Evolutionary conservation across 495 filamentous ascomycete species (phyloP).

Genomic region (Neurospora pannonica): DNA sequence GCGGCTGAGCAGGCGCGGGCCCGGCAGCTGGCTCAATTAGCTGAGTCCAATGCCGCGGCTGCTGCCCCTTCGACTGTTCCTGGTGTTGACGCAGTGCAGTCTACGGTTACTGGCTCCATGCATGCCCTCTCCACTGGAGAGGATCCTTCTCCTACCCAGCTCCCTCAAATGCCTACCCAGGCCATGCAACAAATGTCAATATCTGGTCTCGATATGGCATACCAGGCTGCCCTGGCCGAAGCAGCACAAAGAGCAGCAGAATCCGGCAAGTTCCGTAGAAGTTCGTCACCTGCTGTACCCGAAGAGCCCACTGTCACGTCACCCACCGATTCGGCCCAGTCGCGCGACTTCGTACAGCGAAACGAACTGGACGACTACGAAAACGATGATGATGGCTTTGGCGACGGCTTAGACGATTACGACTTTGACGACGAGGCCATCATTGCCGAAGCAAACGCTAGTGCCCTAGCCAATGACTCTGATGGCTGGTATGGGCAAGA

Average conservation of each 20-base stretch:
- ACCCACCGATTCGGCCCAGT: slow-evolving; percentile 30
- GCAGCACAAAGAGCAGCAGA: slow-evolving; percentile 66
- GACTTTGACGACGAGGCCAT: slow-evolving; percentile 74
- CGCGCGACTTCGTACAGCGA: slow-evolving; percentile 4
- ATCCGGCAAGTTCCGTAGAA: slow-evolving; percentile 57
- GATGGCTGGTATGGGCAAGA: slow-evolving; percentile 94
- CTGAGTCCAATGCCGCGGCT: slow-evolving; percentile 12
- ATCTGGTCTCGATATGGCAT: slow-evolving; percentile 49
- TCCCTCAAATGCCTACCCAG: slow-evolving; percentile 7
- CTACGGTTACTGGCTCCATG: slow-evolving; percentile 28
- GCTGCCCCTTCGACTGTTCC: background rate
- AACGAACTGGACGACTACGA: slow-evolving; percentile 28
- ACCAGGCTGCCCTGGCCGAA: slow-evolving; percentile 73
- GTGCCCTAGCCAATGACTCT: slow-evolving; percentile 80
- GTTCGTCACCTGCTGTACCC: slow-evolving; percentile 42
- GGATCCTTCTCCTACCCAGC: slow-evolving; percentile 9
- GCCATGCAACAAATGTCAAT: slow-evolving; percentile 2
- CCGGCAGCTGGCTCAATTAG: slow-evolving; percentile 12
- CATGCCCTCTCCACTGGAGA: slow-evolving; percentile 15
- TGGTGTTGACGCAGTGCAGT: slow-evolving; percentile 7
- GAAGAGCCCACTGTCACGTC: slow-evolving; percentile 38
- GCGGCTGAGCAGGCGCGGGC: slow-evolving; percentile 30
- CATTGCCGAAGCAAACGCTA: slow-evolving; percentile 90
- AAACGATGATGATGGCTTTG: slow-evolving; percentile 34
- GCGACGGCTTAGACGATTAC: slow-evolving; percentile 44